Evolutionary conservation across 768 basidiomycete species (phyloP).

Genomic region (Psilocybe tampanensis): DNA sequence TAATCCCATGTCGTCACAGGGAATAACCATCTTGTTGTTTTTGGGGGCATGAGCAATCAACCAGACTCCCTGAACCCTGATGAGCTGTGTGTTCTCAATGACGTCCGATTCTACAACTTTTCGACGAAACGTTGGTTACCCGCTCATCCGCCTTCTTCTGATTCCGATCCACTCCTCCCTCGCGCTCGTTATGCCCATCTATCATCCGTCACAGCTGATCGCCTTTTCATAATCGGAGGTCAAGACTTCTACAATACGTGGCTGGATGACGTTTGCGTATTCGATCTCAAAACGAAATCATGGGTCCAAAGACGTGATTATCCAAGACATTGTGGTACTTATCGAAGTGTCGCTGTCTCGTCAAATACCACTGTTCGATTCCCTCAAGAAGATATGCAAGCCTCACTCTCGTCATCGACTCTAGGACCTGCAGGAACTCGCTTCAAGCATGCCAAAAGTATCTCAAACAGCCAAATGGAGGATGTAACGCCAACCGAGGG

Average conservation of each 20-base stretch:
- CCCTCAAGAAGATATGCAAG: slow-evolving; percentile 60
- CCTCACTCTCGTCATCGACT: slow-evolving; percentile 39
- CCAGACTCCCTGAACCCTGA: slow-evolving; percentile 71
- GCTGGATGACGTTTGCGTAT: slow-evolving; percentile 92
- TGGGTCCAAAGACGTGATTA: slow-evolving; percentile 86
- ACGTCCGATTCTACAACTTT: slow-evolving; percentile 89
- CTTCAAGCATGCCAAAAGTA: slow-evolving; percentile 52
- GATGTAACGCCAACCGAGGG: slow-evolving; percentile 61
- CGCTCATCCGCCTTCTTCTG: slow-evolving; percentile 34
- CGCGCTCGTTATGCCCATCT: slow-evolving; percentile 94
- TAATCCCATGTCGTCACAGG: slow-evolving; percentile 43
- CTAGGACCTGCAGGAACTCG: slow-evolving; percentile 60
- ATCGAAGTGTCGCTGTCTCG: slow-evolving; percentile 90
- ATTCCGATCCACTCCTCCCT: slow-evolving; percentile 58
- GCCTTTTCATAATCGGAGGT: slow-evolving; percentile 91
- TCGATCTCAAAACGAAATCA: slow-evolving; percentile 67
- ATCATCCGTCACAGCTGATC: slow-evolving; percentile 81
- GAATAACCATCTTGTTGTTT: slow-evolving; percentile 89
- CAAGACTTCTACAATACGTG: slow-evolving; percentile 94
- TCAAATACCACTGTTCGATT: slow-evolving; percentile 68
- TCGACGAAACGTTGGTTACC: slow-evolving; percentile 72
- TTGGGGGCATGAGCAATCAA: slow-evolving; percentile 93
- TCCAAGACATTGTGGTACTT: slow-evolving; percentile 94
- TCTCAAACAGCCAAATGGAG: slow-evolving; percentile 31
- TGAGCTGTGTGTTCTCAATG: slow-evolving; percentile 89